Conservation (phyloP, 2,329 filamentous ascomycete species). For the Ophiostoma ips region DNA sequence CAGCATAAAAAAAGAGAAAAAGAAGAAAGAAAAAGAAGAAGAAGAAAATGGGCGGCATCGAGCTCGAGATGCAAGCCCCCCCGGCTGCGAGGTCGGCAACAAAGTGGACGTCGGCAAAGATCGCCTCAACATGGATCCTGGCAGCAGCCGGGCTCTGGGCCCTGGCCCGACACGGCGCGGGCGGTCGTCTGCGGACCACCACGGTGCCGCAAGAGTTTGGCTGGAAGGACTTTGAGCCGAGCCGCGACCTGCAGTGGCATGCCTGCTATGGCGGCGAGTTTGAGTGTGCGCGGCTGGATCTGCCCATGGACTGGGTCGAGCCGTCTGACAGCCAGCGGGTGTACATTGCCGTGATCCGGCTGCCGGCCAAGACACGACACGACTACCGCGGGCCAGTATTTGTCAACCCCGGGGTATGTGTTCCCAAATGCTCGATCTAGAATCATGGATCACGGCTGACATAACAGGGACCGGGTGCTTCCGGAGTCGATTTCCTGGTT, state of each 20-base stretch:
- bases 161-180: not conserved
- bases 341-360: constrained; percentile 22
- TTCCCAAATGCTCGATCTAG: too few species aligned
- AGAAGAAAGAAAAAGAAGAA: too few species aligned
- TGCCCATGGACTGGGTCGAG: constrained; percentile 28
- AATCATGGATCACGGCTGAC: not conserved
- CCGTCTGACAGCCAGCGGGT: constrained; percentile 22
- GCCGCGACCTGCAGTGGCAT: constrained; percentile 17
- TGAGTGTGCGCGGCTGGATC: constrained; percentile 24
- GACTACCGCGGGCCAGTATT: constrained; percentile 22
- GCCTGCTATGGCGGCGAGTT: constrained; percentile 21
- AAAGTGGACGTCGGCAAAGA: not conserved
- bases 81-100: too few species aligned
- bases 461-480: constrained; percentile 19
- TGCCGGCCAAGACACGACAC: constrained; percentile 17
- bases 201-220: not conserved
- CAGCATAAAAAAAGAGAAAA: too few species aligned
- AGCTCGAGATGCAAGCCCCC: too few species aligned
- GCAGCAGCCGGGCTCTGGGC: not conserved
- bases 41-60: too few species aligned
- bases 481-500: constrained; percentile 23
- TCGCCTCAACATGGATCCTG: not conserved
- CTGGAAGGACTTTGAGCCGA: constrained; percentile 2
- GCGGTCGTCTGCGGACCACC: not conserved
- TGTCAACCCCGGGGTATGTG: constrained; percentile 27